phyloP scores from a whole-genome alignment of 371 early-diverging fungal genomes.

The Mortierella sp. region DNA sequence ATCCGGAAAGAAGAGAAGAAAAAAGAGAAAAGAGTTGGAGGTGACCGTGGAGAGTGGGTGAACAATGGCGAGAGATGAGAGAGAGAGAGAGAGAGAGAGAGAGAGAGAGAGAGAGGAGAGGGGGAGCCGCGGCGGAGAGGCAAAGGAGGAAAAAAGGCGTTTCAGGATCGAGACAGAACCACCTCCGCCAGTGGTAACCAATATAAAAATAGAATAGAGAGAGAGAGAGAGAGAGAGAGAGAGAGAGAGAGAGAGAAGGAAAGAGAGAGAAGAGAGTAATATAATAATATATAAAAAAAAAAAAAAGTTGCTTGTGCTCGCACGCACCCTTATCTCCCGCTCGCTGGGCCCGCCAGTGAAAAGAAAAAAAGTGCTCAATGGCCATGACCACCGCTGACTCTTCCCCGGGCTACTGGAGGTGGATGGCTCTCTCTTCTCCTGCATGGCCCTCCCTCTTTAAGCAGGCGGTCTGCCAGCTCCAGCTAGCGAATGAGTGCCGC shows the following conservation, averaged over 20 bases:
- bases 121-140: background rate
- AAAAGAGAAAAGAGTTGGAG: slow-evolving; percentile 4
- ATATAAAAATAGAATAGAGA: too few relatives aligned
- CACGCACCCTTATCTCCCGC: too few relatives aligned
- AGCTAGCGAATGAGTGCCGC: too few relatives aligned
- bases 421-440: background rate
- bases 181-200: too few relatives aligned
- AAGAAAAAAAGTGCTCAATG: background rate
- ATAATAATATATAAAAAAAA: background rate
- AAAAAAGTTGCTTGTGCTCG: too few relatives aligned
- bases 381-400: background rate
- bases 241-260: background rate
- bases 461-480: too few relatives aligned
- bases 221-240: background rate
- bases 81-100: slow-evolving; percentile 2
- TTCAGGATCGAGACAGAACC: slow-evolving; percentile 13
- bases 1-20: too few relatives aligned
- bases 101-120: slow-evolving; percentile 10
- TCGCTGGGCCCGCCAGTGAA: too few relatives aligned
- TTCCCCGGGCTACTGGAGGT: background rate
- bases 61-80: background rate
- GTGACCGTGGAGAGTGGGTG: slow-evolving; percentile 6
- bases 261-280: background rate
- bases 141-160: slow-evolving; percentile 2
- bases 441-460: background rate